A percentile compares a stretch with the other conserved stretches of the same genome.
Evolutionary conservation across 225 moss, liverwort and hornwort species (phyloP).

Genomic region (Rhytidiadelphus loreus): DNA sequence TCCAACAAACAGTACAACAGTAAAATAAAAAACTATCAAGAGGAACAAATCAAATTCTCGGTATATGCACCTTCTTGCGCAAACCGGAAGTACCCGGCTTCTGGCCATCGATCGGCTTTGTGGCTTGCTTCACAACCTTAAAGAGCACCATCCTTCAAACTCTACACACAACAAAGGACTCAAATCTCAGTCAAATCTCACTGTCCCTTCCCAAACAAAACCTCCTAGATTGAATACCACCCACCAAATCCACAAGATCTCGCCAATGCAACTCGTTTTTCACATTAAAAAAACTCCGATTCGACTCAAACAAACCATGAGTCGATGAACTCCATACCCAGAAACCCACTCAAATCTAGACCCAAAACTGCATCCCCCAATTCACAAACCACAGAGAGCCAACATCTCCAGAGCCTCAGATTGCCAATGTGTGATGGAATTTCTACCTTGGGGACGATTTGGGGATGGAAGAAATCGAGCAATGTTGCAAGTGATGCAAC

Average conservation of each 20-base stretch:
- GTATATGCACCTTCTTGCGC: slow-evolving; percentile 68
- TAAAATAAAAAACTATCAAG: too few species aligned
- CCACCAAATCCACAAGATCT: neutral
- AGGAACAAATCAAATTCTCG: neutral
- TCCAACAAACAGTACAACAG: neutral
- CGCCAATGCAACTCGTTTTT: neutral
- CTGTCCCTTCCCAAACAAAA: neutral
- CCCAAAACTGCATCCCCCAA: neutral
- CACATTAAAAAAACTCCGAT: neutral
- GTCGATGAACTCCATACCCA: neutral
- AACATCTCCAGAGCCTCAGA: neutral
- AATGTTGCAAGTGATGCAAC: neutral
- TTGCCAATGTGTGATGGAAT: neutral
- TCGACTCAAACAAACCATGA: neutral
- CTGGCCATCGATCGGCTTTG: slow-evolving; percentile 91
- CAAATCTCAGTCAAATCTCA: neutral
- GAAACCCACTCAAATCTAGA: neutral
- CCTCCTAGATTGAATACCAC: neutral
- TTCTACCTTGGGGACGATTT: neutral
- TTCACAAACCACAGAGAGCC: too few species aligned
- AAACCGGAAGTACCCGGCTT: slow-evolving; percentile 97
- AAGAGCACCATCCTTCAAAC: slow-evolving; percentile 50
- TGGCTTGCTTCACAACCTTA: slow-evolving; percentile 61
- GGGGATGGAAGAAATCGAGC: neutral
- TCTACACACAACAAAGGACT: neutral